Percentiles rank a stretch among this genome's conserved stretches.
Conservation (phyloP, 768 basidiomycete species). For the Auricularia heimuer region DNA sequence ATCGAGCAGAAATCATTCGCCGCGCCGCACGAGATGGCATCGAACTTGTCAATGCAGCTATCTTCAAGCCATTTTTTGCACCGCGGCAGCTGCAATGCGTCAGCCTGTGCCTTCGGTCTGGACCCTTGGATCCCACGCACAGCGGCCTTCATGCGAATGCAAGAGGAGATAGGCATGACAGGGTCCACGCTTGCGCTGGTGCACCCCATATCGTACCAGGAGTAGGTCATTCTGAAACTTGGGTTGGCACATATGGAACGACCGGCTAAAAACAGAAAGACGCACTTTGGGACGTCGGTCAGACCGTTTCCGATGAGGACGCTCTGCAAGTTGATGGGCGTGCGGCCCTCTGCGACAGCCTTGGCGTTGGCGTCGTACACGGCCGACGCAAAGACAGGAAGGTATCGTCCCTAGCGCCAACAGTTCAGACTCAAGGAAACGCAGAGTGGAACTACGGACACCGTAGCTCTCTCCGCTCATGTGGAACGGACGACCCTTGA, state of each 20-base stretch:
- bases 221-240: conserved; percentile 1
- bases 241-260: neutral
- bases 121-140: neutral
- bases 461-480: conserved; percentile 31
- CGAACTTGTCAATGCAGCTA: conserved; percentile 55
- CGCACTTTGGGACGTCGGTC: conserved; percentile 9
- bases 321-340: conserved; percentile 47
- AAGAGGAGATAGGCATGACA: conserved; percentile 1
- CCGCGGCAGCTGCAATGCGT: conserved; percentile 46
- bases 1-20: conserved; percentile 56
- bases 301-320: conserved; percentile 45
- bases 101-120: neutral
- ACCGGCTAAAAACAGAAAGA: neutral
- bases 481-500: conserved; percentile 24
- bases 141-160: neutral
- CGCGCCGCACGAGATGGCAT: conserved; percentile 56
- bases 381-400: conserved; percentile 23
- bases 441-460: neutral
- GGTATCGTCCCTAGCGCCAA: conserved; percentile 1
- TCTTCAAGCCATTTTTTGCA: conserved; percentile 48
- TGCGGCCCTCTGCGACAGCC: conserved; percentile 26
- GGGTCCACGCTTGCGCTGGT: conserved; percentile 7
- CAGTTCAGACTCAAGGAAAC: neutral
- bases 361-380: conserved; percentile 25
- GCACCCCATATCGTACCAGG: conserved; percentile 11